Evolutionary conservation across 140 eudicot genomes (phyloP), one percentile per base, ranked within the genome.

Genomic region (Bidens hawaiensis): DNA sequence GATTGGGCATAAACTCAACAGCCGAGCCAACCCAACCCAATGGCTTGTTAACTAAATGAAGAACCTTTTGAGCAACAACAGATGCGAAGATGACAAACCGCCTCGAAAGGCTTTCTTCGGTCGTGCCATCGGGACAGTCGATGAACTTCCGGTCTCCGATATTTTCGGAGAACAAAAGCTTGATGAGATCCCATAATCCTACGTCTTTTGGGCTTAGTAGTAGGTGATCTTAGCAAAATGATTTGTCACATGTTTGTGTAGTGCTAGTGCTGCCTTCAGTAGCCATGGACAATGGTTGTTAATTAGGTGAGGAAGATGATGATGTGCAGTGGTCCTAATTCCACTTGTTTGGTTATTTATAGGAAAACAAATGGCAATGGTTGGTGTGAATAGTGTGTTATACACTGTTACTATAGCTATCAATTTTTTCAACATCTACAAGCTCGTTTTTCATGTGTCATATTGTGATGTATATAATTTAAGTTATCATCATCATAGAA

Each of bases 71-170:
- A 0, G 36, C 75, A 25, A 80, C 10, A 15, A 86, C 26, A 3
- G 95, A 83, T 34, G 74, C 15, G 41, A 80, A 78, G 30, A 86
- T 78, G 17, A 80, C 19, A 28, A 71, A 71, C 54, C 88, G 82
- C 0, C 70, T 70, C 5, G 58, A 23, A 17, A 65, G 64, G 40
- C 72, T 68, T 54, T 68, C 72, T 6, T 53, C 64, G 5, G 19
- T 42, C 0, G 30, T 59, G 9, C 63, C 82, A 18, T 53, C 45
- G 1, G 83, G 73, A 64, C 83, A 54, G 11, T 83, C 81, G 0
- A 86, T 60, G 30, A 83, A 80, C 61, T 72, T 68, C 25, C 80
- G 64, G 2, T 67, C 58, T 27, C 42, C 62, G 6, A 79, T 56
- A 16, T 78, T 64, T 17, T 63, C 66, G 27, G 84, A 79, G 62